Evolutionary conservation across 78 protist species (phyloP).

Genomic region (Neovahlkampfia damariscottae): DNA sequence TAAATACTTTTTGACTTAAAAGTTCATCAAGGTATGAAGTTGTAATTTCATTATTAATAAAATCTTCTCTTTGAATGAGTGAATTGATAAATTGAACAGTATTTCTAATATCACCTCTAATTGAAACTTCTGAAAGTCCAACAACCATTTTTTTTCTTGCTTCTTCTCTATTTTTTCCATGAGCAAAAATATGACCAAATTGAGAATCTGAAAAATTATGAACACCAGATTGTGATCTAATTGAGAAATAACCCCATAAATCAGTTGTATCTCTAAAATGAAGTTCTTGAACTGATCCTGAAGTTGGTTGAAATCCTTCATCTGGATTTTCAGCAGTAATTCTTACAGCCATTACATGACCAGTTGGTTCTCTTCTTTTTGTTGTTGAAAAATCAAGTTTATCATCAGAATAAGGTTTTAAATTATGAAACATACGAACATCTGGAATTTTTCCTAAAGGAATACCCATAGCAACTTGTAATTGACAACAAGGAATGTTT

Average conservation of each 20-base stretch:
- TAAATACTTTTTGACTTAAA: slow-evolving; percentile 12
- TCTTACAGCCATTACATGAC: slow-evolving; percentile 88
- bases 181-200: slow-evolving; percentile 91
- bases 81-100: slow-evolving; percentile 72
- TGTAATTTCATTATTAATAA: slow-evolving; percentile 41
- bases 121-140: slow-evolving; percentile 73
- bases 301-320: slow-evolving; percentile 85
- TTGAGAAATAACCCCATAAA: slow-evolving; percentile 94
- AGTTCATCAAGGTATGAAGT: slow-evolving; percentile 85
- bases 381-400: slow-evolving; percentile 46
- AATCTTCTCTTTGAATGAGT: slow-evolving; percentile 59
- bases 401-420: slow-evolving; percentile 37
- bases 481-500: slow-evolving; percentile 82
- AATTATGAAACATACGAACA: slow-evolving; percentile 46
- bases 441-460: slow-evolving; percentile 79
- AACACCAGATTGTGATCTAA: slow-evolving; percentile 44
- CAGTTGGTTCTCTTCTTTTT: slow-evolving; percentile 4
- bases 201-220: slow-evolving; percentile 81
- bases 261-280: slow-evolving; percentile 70
- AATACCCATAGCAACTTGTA: slow-evolving; percentile 92
- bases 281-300: slow-evolving; percentile 67
- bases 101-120: slow-evolving; percentile 84
- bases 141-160: slow-evolving; percentile 62
- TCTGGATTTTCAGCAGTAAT: slow-evolving; percentile 97
- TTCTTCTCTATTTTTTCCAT: slow-evolving; percentile 63